These are phyloP conservation scores for Sedum album DNA, from an alignment of 164 flowering plant genomes.

Conservation along the genomic window DNA sequence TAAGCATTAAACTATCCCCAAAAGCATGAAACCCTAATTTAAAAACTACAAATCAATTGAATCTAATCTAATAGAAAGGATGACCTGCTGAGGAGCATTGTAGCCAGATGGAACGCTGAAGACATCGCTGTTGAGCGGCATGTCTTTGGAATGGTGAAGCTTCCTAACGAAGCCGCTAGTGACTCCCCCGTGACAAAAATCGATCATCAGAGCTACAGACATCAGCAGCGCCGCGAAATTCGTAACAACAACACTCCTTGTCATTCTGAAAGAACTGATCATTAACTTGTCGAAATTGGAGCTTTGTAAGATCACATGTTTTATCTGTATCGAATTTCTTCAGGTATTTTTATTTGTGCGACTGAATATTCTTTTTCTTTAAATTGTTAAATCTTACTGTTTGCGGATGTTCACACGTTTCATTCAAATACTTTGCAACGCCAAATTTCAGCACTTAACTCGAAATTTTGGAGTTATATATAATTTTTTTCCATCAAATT, in stretches of 20 bases:
- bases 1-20: background rate
- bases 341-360: slow-evolving; percentile 16
- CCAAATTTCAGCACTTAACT: too few relatives aligned
- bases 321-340: background rate
- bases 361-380: background rate
- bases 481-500: too few relatives aligned
- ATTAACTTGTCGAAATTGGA: too few relatives aligned
- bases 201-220: background rate
- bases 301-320: too few relatives aligned
- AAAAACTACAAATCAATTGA: background rate
- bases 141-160: background rate
- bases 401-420: too few relatives aligned
- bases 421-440: too few relatives aligned
- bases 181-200: background rate
- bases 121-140: slow-evolving; percentile 9
- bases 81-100: slow-evolving; percentile 10
- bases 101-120: slow-evolving; percentile 5
- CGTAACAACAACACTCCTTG: slow-evolving; percentile 11
- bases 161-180: slow-evolving; percentile 6
- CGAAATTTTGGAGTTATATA: too few relatives aligned
- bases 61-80: too few relatives aligned
- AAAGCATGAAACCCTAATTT: background rate
- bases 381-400: too few relatives aligned
- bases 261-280: too few relatives aligned
- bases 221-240: background rate